A percentile compares a stretch with the other conserved stretches of the same genome.
Evolutionary conservation across 108 stramenopile species (phyloP).

Genomic region (Cyclostephanos invisitatus): DNA sequence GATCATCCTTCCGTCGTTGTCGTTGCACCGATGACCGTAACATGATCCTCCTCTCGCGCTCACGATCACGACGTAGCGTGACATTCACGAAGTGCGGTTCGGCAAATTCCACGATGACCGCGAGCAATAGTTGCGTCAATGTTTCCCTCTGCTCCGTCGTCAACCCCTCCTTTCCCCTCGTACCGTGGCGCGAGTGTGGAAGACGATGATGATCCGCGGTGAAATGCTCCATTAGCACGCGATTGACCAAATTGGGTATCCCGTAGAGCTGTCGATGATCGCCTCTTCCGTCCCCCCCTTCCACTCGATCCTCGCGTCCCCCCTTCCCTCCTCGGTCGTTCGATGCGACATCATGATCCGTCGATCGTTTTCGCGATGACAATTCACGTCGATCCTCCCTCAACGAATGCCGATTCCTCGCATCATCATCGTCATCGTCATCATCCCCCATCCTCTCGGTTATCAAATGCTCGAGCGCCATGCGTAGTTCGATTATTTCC

Average conservation of each 20-base stretch:
- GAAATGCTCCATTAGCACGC: slow-evolving; percentile 26
- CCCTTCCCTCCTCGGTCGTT: background rate
- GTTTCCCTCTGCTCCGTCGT: slow-evolving; percentile 4
- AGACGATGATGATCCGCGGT: background rate
- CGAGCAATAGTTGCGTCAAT: slow-evolving; percentile 27
- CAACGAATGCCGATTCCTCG: background rate
- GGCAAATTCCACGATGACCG: slow-evolving; percentile 33
- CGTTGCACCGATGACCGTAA: background rate
- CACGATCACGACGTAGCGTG: background rate
- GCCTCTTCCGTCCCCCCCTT: slow-evolving; percentile 3
- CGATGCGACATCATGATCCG: background rate
- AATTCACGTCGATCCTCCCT: too few species aligned
- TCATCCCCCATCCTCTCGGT: slow-evolving; percentile 4
- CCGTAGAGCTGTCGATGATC: slow-evolving; percentile 8
- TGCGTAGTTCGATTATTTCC: slow-evolving; percentile 33
- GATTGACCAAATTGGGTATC: slow-evolving; percentile 40
- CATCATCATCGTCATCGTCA: background rate
- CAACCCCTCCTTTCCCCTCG: background rate
- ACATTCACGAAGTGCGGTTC: slow-evolving; percentile 30
- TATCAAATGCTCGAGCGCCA: slow-evolving; percentile 31
- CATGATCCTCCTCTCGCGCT: background rate
- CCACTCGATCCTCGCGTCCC: background rate
- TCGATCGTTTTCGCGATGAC: background rate
- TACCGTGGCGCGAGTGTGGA: background rate
- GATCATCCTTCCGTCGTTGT: slow-evolving; percentile 10